Base-by-base conservation (phyloP, 805 yeast genomes). In the Yarrowia sp. region DNA sequence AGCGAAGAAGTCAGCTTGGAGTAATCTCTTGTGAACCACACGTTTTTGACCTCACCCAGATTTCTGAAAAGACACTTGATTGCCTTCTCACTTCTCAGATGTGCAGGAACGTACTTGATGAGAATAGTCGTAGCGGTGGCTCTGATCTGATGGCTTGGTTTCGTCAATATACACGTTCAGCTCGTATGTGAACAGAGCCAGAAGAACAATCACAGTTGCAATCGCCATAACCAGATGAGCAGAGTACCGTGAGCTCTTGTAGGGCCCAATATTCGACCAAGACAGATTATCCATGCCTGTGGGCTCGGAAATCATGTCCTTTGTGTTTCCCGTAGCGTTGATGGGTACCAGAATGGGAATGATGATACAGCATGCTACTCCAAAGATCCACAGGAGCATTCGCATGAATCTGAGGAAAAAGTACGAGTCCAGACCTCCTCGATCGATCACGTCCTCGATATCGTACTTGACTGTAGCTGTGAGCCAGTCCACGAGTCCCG, bases 371-470 rank as follows among this genome's bases (percentile, higher is more conserved):
- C 91, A 87, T 26, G 89, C 75, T 0, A 83, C 81, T 1, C 79
- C 72, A 73, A 88, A 89, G 56, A 88, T 80, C 1, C 83, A 70
- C 41, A 86, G 74, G 11, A 89, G 73, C 5, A 88, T 78, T 61
- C 80, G 76, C 56, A 91, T 74, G 72, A 84, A 91, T 63, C 97
- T 77, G 2, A 91, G 73, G 71, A 90, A 88, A 74, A 89, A 87
- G 75, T 89, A 91, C 0, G 92, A 87, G 76, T 92, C 97, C 8
- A 90, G 75, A 0, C 97, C 96, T 70, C 84, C 77, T 7, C 69
- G 50, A 0, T 80, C 76, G 36, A 82, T 74, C 72, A 85, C 87
- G 38, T 79, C 78, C 9, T 80, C 79, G 5, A 85, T 78, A 1
- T 82, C 81, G 22, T 77, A 74, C 9, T 74, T 70, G 38, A 85